These are phyloP conservation scores for Abrus pulchellus DNA, from an alignment of 306 rosid species.

Conservation along the genomic window DNA sequence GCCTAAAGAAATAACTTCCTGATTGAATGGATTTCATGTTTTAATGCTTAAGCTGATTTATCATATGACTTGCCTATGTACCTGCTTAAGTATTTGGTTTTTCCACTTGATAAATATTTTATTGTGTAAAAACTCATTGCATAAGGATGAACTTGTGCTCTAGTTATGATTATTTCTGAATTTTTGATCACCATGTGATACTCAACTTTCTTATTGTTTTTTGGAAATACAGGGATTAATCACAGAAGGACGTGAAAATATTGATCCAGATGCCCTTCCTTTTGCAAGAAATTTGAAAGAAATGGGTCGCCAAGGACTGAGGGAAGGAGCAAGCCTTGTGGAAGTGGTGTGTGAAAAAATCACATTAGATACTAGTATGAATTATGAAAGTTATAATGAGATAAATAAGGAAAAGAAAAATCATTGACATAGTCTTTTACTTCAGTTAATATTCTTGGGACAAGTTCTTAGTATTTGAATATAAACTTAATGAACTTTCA, in stretches of 20 bases:
- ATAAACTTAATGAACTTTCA: constrained; percentile 3
- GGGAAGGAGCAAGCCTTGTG: constrained; percentile 93
- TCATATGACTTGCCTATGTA: background rate
- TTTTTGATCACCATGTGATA: constrained; percentile 39
- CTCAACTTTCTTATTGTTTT: constrained; percentile 30
- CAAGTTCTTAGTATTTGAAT: constrained; percentile 10
- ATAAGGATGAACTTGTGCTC: constrained; percentile 5
- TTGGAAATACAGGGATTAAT: constrained; percentile 81
- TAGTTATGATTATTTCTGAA: constrained; percentile 15
- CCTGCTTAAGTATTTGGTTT: background rate
- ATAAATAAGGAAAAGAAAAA: background rate
- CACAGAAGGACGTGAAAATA: constrained; percentile 81
- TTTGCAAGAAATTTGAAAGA: constrained; percentile 90
- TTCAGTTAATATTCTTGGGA: constrained; percentile 23
- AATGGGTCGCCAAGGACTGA: constrained; percentile 86
- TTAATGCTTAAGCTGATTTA: constrained; percentile 21
- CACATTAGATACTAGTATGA: constrained; percentile 15
- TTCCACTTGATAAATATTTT: background rate
- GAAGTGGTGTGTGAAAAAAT: constrained; percentile 86
- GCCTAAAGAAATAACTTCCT: background rate
- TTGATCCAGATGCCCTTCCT: constrained; percentile 91
- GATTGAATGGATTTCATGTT: constrained; percentile 12
- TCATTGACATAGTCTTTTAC: background rate
- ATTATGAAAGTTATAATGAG: constrained; percentile 34
- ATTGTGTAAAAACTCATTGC: background rate